A percentile compares a stretch with the other conserved stretches of the same genome.
phyloP scores from a whole-genome alignment of 2,329 filamentous ascomycete genomes.

The Rhinocladiella similis region DNA sequence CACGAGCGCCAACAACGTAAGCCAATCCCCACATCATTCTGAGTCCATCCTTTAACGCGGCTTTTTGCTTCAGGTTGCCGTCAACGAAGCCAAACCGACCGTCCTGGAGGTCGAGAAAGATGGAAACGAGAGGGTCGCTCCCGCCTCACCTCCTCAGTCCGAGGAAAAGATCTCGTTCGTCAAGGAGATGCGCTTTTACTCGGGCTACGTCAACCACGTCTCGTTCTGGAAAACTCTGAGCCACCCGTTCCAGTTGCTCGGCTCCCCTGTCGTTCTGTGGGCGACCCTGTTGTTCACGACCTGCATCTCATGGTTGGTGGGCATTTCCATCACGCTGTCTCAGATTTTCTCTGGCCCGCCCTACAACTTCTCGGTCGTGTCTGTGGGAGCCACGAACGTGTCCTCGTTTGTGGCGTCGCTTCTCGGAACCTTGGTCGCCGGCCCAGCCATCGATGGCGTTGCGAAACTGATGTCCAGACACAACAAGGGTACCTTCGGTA shows the following conservation, averaged over 20 bases:
- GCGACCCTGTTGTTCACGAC: conserved; percentile 42
- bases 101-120: conserved; percentile 28
- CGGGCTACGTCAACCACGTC: conserved; percentile 40
- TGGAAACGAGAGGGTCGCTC: conserved; percentile 12
- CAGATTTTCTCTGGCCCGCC: conserved; percentile 41
- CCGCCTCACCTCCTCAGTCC: neutral
- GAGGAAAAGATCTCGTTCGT: conserved; percentile 30
- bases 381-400: conserved; percentile 36
- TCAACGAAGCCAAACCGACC: conserved; percentile 25
- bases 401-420: conserved; percentile 33
- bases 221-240: conserved; percentile 40
- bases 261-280: conserved; percentile 41
- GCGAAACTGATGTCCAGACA: conserved; percentile 36
- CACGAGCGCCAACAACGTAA: conserved; percentile 32
- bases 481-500: conserved; percentile 38
- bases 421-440: conserved; percentile 36
- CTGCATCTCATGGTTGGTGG: conserved; percentile 37
- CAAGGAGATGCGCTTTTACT: conserved; percentile 37
- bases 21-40: neutral
- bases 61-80: neutral
- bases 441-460: conserved; percentile 38
- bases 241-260: conserved; percentile 38
- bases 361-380: conserved; percentile 25
- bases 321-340: conserved; percentile 35
- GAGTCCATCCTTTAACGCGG: too few relatives aligned